These are phyloP conservation scores for Seiridium unicorne DNA, from an alignment of 2,329 filamentous ascomycete species.

Conservation along the genomic window DNA sequence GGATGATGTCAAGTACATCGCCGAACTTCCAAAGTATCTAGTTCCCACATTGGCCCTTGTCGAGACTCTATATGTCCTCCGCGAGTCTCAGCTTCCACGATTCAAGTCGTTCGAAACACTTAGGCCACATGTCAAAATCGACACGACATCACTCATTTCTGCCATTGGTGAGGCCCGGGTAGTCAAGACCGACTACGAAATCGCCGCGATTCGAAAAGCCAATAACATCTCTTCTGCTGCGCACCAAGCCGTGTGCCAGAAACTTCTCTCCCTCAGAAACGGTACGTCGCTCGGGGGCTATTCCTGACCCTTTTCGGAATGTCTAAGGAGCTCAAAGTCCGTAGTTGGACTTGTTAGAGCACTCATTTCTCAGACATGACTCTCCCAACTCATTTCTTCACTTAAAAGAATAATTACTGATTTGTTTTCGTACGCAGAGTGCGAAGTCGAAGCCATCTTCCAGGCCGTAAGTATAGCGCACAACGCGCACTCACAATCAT, in stretches of 20 bases:
- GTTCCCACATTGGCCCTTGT: conserved; percentile 39
- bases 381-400: too few species aligned
- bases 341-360: too few species aligned
- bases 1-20: conserved; percentile 64
- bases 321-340: too few species aligned
- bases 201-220: conserved; percentile 77
- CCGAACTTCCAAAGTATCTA: conserved; percentile 48
- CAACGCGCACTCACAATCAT: conserved; percentile 77
- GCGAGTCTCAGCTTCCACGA: conserved; percentile 41
- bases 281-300: conserved; percentile 28
- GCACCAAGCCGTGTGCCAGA: conserved; percentile 69
- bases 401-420: too few species aligned
- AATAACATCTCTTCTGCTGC: conserved; percentile 77
- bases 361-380: too few species aligned
- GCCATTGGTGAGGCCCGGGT: conserved; percentile 81
- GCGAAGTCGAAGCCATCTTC: conserved; percentile 80
- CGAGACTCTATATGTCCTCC: conserved; percentile 42
- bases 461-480: conserved; percentile 67
- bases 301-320: too few species aligned
- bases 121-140: conserved; percentile 35
- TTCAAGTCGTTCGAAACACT: conserved; percentile 23
- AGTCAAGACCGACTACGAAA: conserved; percentile 82
- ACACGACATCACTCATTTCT: conserved; percentile 54
- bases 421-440: conserved; percentile 38
- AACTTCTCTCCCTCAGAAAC: conserved; percentile 62